Evolutionary conservation across 352 stramenopile genomes (phyloP), one percentile per base, ranked within the genome.

Genomic region (Peronospora farinosa): DNA sequence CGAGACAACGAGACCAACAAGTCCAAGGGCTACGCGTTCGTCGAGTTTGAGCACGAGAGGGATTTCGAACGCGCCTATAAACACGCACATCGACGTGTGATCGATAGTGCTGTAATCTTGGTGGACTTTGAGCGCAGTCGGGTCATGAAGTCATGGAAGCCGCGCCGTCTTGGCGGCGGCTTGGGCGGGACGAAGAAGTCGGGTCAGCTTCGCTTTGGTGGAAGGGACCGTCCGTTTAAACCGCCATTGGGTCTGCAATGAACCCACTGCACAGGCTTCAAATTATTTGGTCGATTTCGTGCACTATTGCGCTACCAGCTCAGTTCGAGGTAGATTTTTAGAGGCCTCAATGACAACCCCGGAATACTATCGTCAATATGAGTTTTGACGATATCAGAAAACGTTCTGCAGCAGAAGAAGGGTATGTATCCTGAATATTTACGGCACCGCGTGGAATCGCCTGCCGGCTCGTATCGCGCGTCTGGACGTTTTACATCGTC

Each of bases 121-220:
- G 82, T 91, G 32, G 82, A 91, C 31, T 92, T 70, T 50, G 82
- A 92, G 51, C 77, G 82, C 30, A 72, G 72, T 43, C 71, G 82
- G 27, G 74, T 88, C 28, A 89, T 93, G 78, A 67, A 70, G 11
- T 78, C 74, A 0, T 93, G 82, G 82, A 93, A 93, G 25, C 82
- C 82, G 4, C 67, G 82, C 7, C 73, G 82, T n/a, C 55, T 93
- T 12, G 82, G 82, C 12, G 82, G 82, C 7, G 82, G 82, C 5
- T 60, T 93, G n/a, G 78, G 82, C 2, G 79, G 82, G 0, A 64
- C 63, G 11, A 91, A 91, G 53, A 75, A 93, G 63, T 91, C 79
- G 0, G 82, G 82, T 0, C 82, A 93, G 56, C 67, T 93, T 7
- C 82, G 82, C 36, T 93, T 93, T 60, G 82, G 82, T 6, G 82